Percentiles rank a stretch among this genome's conserved stretches.
Conservation (phyloP, 345 rosid species). For the Turritis glabra region DNA sequence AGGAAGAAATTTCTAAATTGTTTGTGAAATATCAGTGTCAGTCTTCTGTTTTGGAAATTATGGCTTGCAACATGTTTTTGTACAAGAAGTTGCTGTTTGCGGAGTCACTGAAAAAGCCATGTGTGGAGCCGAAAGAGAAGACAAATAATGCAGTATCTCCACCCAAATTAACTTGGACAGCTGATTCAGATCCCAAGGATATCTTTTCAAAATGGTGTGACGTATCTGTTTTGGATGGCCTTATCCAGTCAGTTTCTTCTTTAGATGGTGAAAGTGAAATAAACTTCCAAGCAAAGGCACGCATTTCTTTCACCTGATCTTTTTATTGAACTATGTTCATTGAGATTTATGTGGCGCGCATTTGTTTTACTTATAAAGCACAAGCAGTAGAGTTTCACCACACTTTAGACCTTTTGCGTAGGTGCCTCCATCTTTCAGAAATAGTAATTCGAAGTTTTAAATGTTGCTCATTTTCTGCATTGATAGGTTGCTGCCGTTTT, state of each 20-base stretch:
- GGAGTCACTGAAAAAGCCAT: constrained; percentile 49
- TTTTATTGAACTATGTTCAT: not conserved
- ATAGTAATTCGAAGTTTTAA: not conserved
- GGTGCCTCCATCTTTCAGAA: constrained; percentile 21
- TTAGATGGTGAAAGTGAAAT: constrained; percentile 54
- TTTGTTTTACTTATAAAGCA: constrained; percentile 18
- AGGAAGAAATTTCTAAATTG: constrained; percentile 48
- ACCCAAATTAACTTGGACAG: constrained; percentile 38
- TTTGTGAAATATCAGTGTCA: constrained; percentile 65
- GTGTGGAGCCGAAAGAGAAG: constrained; percentile 39
- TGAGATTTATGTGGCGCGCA: not conserved
- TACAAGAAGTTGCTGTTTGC: constrained; percentile 67
- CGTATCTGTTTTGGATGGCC: constrained; percentile 51
- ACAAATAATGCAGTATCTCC: constrained; percentile 34
- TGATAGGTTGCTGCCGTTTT: constrained; percentile 73
- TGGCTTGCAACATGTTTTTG: constrained; percentile 79
- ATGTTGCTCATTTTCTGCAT: constrained; percentile 16
- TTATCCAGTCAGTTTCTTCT: constrained; percentile 60
- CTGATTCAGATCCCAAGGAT: constrained; percentile 46
- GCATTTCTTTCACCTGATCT: not conserved
- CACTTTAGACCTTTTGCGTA: constrained; percentile 2
- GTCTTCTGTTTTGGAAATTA: constrained; percentile 67
- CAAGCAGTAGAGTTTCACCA: not conserved
- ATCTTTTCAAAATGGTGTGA: constrained; percentile 64
- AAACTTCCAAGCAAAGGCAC: constrained; percentile 48